Evolutionary conservation across 768 basidiomycete genomes (phyloP).

Genomic region (Kwoniella sp.): DNA sequence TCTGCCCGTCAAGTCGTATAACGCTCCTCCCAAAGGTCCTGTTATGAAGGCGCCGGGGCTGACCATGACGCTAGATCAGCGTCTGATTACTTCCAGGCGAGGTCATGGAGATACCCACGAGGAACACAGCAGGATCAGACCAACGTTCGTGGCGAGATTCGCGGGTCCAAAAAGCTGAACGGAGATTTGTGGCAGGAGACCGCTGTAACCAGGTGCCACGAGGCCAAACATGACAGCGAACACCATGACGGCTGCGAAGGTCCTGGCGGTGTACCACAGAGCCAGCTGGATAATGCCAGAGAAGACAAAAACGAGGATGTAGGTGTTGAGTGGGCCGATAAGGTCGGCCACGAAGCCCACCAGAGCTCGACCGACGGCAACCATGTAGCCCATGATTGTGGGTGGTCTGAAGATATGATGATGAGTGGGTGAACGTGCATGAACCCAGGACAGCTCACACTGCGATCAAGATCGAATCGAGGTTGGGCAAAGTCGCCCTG

Average conservation of each 20-base stretch:
- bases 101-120: conserved; percentile 1
- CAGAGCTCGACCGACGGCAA: conserved; percentile 26
- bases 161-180: conserved; percentile 30
- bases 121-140: conserved; percentile 15
- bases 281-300: conserved; percentile 30
- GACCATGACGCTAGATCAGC: neutral
- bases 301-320: conserved; percentile 25
- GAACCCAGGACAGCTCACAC: too few species aligned
- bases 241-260: conserved; percentile 24
- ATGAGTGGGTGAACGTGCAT: too few species aligned
- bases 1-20: conserved; percentile 22
- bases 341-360: conserved; percentile 36
- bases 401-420: conserved; percentile 11
- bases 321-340: conserved; percentile 41
- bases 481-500: neutral
- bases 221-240: conserved; percentile 33
- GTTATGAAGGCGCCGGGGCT: conserved; percentile 23
- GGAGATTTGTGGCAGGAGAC: conserved; percentile 28
- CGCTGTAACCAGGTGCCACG: conserved; percentile 27
- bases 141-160: conserved; percentile 34
- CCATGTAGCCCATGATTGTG: conserved; percentile 21
- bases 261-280: conserved; percentile 33
- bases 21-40: conserved; percentile 25
- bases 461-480: conserved; percentile 19
- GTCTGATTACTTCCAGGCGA: neutral